phyloP scores from a whole-genome alignment of 2,329 filamentous ascomycete genomes.

The Sclerotinia glacialis region DNA sequence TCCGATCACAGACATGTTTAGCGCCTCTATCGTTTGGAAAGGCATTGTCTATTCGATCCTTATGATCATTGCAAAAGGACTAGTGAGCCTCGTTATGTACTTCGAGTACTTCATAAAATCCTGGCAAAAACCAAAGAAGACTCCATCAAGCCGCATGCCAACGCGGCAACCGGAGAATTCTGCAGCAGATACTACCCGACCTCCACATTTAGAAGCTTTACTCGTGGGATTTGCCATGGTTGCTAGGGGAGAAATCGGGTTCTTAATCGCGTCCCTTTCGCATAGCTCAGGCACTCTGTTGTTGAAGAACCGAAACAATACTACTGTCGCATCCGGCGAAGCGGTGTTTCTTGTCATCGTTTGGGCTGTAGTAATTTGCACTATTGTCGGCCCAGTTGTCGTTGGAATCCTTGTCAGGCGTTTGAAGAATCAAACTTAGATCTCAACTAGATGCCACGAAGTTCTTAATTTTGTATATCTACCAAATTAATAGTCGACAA shows the following conservation, averaged over 20 bases:
- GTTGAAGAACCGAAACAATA: slow-evolving; percentile 20
- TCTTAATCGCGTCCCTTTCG: slow-evolving; percentile 68
- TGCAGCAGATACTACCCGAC: slow-evolving; percentile 20
- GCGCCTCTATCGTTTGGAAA: slow-evolving; percentile 62
- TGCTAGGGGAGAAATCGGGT: slow-evolving; percentile 76
- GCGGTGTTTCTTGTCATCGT: slow-evolving; percentile 52
- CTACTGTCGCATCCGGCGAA: slow-evolving; percentile 20
- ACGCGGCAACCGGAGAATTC: background rate
- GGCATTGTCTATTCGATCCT: slow-evolving; percentile 69
- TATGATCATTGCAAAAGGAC: slow-evolving; percentile 63
- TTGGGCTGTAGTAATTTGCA: slow-evolving; percentile 57
- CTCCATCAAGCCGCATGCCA: background rate
- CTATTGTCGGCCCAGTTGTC: slow-evolving; percentile 49
- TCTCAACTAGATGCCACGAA: background rate
- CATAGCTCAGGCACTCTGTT: slow-evolving; percentile 47
- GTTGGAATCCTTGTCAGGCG: slow-evolving; percentile 49
- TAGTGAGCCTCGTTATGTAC: slow-evolving; percentile 48
- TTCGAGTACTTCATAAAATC: slow-evolving; percentile 24
- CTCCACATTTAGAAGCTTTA: slow-evolving; percentile 27
- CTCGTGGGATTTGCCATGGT: slow-evolving; percentile 58
- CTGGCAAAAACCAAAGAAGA: background rate
- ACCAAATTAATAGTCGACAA: background rate
- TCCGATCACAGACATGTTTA: slow-evolving; percentile 69
- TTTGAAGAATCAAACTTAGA: slow-evolving; percentile 35
- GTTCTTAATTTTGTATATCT: background rate